These are phyloP conservation scores for Rhodotorula sp. DNA, from an alignment of 1,284 basidiomycete species.

Conservation along the genomic window DNA sequence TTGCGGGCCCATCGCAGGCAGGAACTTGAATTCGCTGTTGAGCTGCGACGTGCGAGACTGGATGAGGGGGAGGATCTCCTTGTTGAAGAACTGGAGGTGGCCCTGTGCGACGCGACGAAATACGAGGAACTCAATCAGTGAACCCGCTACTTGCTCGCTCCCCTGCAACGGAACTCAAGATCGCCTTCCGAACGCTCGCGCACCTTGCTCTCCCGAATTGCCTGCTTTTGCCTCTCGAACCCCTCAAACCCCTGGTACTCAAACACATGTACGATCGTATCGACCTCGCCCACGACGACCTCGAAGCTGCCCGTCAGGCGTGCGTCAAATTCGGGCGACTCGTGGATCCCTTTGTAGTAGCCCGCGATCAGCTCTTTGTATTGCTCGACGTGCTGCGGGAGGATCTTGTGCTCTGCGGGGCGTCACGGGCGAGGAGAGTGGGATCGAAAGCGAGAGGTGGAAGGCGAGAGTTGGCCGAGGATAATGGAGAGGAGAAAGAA, in stretches of 20 bases:
- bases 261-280: conserved; percentile 78
- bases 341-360: conserved; percentile 75
- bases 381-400: conserved; percentile 70
- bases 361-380: conserved; percentile 69
- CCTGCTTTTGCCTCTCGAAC: conserved; percentile 59
- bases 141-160: neutral
- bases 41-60: conserved; percentile 59
- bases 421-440: neutral
- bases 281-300: conserved; percentile 77
- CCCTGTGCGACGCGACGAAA: conserved; percentile 46
- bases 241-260: conserved; percentile 88
- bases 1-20: conserved; percentile 76
- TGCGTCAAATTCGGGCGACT: conserved; percentile 68
- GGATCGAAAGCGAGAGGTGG: neutral
- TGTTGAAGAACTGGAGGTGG: conserved; percentile 68
- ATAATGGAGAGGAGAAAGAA: neutral
- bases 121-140: too few species aligned
- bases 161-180: too few species aligned
- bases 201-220: conserved; percentile 64
- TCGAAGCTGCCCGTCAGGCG: conserved; percentile 92
- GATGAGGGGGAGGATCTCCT: conserved; percentile 38
- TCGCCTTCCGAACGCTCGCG: neutral
- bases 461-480: neutral
- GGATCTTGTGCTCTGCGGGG: conserved; percentile 70
- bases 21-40: conserved; percentile 89